phyloP scores from a whole-genome alignment of 345 rosid species.

The Pugionium cornutum region DNA sequence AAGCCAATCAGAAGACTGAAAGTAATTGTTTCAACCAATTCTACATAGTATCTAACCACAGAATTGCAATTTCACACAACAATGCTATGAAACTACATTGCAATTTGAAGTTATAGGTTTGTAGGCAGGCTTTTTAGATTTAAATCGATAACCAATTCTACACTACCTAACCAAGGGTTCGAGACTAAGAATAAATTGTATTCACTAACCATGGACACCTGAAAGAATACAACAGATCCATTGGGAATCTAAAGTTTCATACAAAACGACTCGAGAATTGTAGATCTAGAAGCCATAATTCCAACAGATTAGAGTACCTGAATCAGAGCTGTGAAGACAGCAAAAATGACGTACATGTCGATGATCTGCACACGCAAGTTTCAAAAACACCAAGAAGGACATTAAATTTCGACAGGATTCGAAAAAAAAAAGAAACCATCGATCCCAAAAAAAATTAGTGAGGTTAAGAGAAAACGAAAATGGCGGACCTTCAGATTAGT shows the following conservation, averaged over 20 bases:
- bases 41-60: no score
- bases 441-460: neutral
- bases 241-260: neutral
- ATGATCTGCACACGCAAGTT: slow-evolving; percentile 56
- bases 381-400: neutral
- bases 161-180: neutral
- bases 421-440: neutral
- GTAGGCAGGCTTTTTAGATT: neutral
- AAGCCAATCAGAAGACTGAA: neutral
- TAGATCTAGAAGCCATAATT: slow-evolving; percentile 25
- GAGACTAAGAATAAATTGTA: neutral
- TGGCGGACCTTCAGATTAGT: slow-evolving; percentile 61
- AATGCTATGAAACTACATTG: slow-evolving; percentile 14
- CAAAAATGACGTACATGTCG: slow-evolving; percentile 81
- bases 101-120: neutral
- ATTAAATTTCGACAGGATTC: neutral
- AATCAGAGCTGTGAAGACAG: slow-evolving; percentile 77
- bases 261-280: slow-evolving; percentile 5
- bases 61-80: neutral
- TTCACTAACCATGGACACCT: neutral
- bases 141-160: slow-evolving; percentile 4
- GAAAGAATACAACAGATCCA: slow-evolving; percentile 3
- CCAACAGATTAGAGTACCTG: slow-evolving; percentile 51
- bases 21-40: no score
- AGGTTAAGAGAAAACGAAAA: slow-evolving; percentile 18